Conservation (phyloP, 2,329 filamentous ascomycete genomes). For the Aureobasidium musti region DNA sequence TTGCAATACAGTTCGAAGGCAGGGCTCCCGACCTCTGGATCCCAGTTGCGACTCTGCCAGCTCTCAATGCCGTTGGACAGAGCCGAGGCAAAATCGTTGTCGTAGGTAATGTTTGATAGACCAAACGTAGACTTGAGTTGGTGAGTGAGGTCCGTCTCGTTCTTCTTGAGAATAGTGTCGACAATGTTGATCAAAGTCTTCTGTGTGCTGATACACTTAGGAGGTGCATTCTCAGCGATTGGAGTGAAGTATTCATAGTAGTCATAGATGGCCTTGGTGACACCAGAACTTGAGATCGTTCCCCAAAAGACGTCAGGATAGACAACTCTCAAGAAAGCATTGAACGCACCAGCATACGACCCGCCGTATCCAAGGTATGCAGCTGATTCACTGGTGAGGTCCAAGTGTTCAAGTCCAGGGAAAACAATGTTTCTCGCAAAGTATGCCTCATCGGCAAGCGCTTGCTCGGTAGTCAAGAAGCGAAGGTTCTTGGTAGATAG, state of each 20-base stretch:
- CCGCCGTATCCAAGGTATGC: constrained; percentile 82
- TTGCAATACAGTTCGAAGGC: constrained; percentile 57
- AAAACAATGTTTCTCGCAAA: constrained; percentile 75
- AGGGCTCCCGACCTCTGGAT: constrained; percentile 54
- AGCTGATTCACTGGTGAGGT: constrained; percentile 65
- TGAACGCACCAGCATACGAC: constrained; percentile 79
- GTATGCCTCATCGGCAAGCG: constrained; percentile 77
- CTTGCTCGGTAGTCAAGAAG: constrained; percentile 81
- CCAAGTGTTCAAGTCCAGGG: constrained; percentile 64
- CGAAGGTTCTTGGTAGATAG: constrained; percentile 70
- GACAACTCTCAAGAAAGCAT: constrained; percentile 70
- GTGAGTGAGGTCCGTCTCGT: constrained; percentile 46
- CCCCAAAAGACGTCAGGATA: constrained; percentile 81
- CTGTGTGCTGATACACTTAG: constrained; percentile 64
- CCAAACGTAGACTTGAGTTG: constrained; percentile 58
- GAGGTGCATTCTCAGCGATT: constrained; percentile 57
- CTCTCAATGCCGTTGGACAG: constrained; percentile 34
- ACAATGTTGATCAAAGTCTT: constrained; percentile 62
- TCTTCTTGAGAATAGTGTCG: constrained; percentile 59
- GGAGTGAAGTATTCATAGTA: constrained; percentile 69
- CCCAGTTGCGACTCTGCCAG: constrained; percentile 63
- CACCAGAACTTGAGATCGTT: constrained; percentile 69
- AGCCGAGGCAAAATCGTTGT: constrained; percentile 22
- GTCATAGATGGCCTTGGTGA: constrained; percentile 74
- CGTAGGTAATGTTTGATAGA: constrained; percentile 49